Evolutionary conservation across 768 basidiomycete species (phyloP).

Genomic region (Candolleomyces efflorescens): DNA sequence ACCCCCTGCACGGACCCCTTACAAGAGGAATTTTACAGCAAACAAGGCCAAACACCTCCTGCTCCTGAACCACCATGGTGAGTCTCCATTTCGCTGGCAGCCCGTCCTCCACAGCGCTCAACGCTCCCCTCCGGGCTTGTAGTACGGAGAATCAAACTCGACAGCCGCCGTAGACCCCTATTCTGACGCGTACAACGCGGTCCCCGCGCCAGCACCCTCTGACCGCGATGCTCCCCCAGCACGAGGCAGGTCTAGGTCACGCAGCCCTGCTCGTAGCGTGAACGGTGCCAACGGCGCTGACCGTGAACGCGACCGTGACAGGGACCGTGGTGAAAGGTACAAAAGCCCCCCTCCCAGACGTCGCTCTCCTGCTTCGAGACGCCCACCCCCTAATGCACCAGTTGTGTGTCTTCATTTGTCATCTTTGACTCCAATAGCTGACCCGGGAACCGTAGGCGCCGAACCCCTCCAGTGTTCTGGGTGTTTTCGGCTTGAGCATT

Average conservation of each 20-base stretch:
- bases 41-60: slow-evolving; percentile 43
- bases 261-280: slow-evolving; percentile 54
- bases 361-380: slow-evolving; percentile 57
- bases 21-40: slow-evolving; percentile 13
- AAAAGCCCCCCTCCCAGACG: slow-evolving; percentile 42
- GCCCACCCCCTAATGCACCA: slow-evolving; percentile 69
- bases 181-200: slow-evolving; percentile 75
- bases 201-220: slow-evolving; percentile 45
- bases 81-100: slow-evolving; percentile 23
- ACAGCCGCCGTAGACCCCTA: slow-evolving; percentile 70
- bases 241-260: slow-evolving; percentile 72
- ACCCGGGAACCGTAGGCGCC: slow-evolving; percentile 64
- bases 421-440: slow-evolving; percentile 22
- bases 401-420: slow-evolving; percentile 39
- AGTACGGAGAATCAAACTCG: slow-evolving; percentile 64
- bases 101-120: neutral
- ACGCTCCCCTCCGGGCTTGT: slow-evolving; percentile 14
- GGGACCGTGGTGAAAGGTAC: slow-evolving; percentile 27
- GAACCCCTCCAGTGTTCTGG: slow-evolving; percentile 83
- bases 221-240: slow-evolving; percentile 53
- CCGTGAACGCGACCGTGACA: slow-evolving; percentile 24
- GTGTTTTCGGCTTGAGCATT: slow-evolving; percentile 98
- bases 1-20: slow-evolving; percentile 1
- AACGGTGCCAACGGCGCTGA: slow-evolving; percentile 32
- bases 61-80: slow-evolving; percentile 71